Percentiles rank a stretch among this genome's conserved stretches.
Evolutionary conservation across 164 flowering plant genomes (phyloP).

Genomic region (Chimonanthus praecox): DNA sequence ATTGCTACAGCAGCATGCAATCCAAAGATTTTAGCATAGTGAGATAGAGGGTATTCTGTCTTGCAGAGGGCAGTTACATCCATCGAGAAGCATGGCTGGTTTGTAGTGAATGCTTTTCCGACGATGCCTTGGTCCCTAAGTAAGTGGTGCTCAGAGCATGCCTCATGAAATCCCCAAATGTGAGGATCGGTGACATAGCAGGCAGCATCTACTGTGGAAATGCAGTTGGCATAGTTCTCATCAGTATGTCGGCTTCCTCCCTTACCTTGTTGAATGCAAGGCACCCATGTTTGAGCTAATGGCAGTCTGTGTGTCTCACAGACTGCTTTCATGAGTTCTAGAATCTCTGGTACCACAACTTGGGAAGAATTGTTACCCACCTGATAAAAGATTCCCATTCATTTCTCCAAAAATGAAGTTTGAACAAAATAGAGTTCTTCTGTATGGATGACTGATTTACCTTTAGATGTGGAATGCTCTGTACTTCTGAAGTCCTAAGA

Average conservation of each 20-base stretch:
- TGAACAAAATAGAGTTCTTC: not conserved
- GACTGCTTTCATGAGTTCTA: constrained; percentile 47
- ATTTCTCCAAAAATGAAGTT: constrained; percentile 5
- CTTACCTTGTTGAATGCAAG: constrained; percentile 66
- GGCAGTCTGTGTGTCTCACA: constrained; percentile 73
- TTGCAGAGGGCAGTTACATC: constrained; percentile 53
- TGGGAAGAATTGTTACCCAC: constrained; percentile 29
- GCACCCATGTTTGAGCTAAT: constrained; percentile 85
- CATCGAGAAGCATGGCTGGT: constrained; percentile 66
- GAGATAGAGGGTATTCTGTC: constrained; percentile 79
- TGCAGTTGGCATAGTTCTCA: constrained; percentile 52
- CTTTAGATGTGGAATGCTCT: constrained; percentile 29
- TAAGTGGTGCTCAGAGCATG: constrained; percentile 86
- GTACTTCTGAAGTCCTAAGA: constrained; percentile 52
- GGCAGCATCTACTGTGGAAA: constrained; percentile 71
- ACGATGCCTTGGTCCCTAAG: constrained; percentile 75
- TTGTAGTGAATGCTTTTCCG: constrained; percentile 66
- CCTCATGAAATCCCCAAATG: constrained; percentile 62
- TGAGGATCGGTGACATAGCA: constrained; percentile 49
- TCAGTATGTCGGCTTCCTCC: constrained; percentile 59
- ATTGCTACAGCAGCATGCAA: constrained; percentile 65
- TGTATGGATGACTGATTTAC: constrained; percentile 24
- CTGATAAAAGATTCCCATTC: constrained; percentile 28
- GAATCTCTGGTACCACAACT: constrained; percentile 54
- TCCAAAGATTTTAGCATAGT: constrained; percentile 69